phyloP scores from a whole-genome alignment of 2,329 filamentous ascomycete species.

The Pseudopithomyces maydicus region DNA sequence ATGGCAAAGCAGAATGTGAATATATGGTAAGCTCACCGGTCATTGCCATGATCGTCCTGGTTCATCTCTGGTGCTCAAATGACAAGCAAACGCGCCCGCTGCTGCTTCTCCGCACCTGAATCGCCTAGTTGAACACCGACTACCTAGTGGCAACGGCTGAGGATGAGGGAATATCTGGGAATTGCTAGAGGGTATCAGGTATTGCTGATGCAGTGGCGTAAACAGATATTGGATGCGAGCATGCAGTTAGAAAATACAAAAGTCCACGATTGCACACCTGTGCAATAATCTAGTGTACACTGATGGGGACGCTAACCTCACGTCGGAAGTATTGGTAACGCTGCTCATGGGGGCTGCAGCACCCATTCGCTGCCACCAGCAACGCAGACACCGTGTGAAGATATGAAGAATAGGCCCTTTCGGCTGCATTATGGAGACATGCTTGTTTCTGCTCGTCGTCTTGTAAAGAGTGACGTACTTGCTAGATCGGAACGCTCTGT shows the following conservation, averaged over 20 bases:
- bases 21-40: neutral
- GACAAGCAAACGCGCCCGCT: neutral
- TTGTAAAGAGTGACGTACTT: neutral
- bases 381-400: too few relatives aligned
- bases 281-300: too few relatives aligned
- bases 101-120: neutral
- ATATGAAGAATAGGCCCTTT: too few relatives aligned
- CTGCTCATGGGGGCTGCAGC: too few relatives aligned
- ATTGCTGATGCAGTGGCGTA: too few relatives aligned
- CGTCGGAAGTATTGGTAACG: too few relatives aligned
- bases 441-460: too few relatives aligned
- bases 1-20: neutral
- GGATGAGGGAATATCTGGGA: neutral
- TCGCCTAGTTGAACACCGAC: neutral
- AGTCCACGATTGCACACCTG: too few relatives aligned
- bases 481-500: neutral
- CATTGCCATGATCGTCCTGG: neutral
- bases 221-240: neutral
- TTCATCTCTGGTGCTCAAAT: neutral
- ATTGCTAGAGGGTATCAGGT: neutral
- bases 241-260: neutral
- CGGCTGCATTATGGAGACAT: too few relatives aligned
- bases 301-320: too few relatives aligned
- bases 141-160: neutral
- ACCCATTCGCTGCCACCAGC: too few relatives aligned